Conservation (phyloP, 345 rosid species). For the Trapa bicornis region DNA sequence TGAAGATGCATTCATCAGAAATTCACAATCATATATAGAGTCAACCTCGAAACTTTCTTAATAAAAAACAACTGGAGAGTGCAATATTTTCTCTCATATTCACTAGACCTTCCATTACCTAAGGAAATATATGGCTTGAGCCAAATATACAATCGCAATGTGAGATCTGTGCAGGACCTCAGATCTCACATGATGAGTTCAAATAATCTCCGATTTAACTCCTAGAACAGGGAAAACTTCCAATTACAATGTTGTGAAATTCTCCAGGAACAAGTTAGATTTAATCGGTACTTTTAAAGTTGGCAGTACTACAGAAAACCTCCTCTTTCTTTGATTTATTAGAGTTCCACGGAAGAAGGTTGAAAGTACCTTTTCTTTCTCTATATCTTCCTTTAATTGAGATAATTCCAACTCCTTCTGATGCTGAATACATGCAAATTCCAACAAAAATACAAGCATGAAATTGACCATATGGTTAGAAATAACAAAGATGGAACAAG, state of each 20-base stretch:
- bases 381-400: constrained; percentile 59
- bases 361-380: constrained; percentile 62
- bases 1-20: background rate
- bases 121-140: background rate
- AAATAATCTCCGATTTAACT: background rate
- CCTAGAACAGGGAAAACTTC: background rate
- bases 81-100: background rate
- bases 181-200: background rate
- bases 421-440: constrained; percentile 25
- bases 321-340: background rate
- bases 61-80: background rate
- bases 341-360: background rate
- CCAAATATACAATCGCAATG: background rate
- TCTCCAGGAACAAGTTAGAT: background rate
- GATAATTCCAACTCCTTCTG: constrained; percentile 73
- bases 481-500: background rate
- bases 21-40: background rate
- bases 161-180: background rate
- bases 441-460: background rate
- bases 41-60: background rate
- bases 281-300: background rate
- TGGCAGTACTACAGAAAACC: background rate
- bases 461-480: background rate
- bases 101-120: background rate
- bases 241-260: background rate